Evolutionary conservation across 768 basidiomycete genomes (phyloP).

Genomic region (Mycena galericulata): DNA sequence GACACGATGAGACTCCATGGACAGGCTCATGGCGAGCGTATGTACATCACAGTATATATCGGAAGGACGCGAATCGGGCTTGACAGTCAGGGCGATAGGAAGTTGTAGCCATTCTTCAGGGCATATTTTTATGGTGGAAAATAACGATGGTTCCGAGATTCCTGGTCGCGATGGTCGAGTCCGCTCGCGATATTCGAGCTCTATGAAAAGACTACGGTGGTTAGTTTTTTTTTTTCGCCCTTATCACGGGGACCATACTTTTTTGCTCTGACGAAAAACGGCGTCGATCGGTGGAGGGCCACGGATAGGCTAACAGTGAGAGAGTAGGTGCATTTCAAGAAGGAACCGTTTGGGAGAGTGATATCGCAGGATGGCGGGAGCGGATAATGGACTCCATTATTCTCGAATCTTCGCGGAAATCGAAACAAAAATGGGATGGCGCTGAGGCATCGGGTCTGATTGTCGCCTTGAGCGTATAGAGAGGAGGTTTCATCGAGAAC

Average conservation of each 20-base stretch:
- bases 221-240: background rate
- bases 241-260: conserved; percentile 11
- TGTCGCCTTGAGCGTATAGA: conserved; percentile 5
- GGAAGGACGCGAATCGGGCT: background rate
- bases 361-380: conserved; percentile 31
- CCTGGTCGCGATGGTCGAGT: conserved; percentile 29
- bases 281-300: background rate
- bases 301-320: background rate
- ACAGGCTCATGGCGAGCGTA: background rate
- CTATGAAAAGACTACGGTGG: conserved; percentile 16
- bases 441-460: conserved; percentile 2
- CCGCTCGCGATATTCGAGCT: conserved; percentile 26
- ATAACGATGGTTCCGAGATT: conserved; percentile 16
- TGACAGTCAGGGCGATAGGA: conserved; percentile 11
- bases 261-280: conserved; percentile 14
- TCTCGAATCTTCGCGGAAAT: conserved; percentile 22
- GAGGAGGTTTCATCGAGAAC: conserved; percentile 1
- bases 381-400: conserved; percentile 1
- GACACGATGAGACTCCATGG: too few relatives aligned
- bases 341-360: conserved; percentile 9
- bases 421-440: conserved; percentile 9
- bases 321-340: conserved; percentile 26
- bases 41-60: conserved; percentile 26
- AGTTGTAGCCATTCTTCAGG: conserved; percentile 31
- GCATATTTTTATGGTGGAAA: conserved; percentile 25